These are phyloP conservation scores for Adansonia digitata DNA, from an alignment of 345 rosid species.

Conservation along the genomic window DNA sequence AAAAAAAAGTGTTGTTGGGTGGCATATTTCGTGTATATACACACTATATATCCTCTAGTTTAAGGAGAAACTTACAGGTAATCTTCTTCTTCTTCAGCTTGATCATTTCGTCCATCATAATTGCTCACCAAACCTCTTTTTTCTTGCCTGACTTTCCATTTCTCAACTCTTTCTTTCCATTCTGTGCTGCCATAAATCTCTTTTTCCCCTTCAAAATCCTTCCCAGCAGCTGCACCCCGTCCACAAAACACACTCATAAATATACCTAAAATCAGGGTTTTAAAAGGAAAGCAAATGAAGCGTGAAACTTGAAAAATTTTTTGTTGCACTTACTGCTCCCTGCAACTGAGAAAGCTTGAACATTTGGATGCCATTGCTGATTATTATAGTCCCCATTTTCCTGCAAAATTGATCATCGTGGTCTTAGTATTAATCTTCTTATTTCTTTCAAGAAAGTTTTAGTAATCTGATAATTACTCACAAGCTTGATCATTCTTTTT, in stretches of 20 bases:
- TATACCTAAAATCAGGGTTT: not conserved
- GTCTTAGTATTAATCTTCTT: too few species aligned
- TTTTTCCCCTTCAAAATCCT: constrained; percentile 75
- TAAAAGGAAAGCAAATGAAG: not conserved
- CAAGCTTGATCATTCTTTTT: too few species aligned
- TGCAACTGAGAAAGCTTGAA: constrained; percentile 57
- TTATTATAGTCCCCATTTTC: constrained; percentile 59
- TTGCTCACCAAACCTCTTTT: constrained; percentile 73
- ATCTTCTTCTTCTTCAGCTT: constrained; percentile 76
- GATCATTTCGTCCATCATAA: constrained; percentile 50
- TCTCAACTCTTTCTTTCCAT: constrained; percentile 92
- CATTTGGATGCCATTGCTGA: constrained; percentile 46
- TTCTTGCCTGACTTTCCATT: constrained; percentile 88
- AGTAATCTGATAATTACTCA: too few species aligned
- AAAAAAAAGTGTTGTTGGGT: not conserved
- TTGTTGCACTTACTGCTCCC: constrained; percentile 59
- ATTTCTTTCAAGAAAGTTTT: too few species aligned
- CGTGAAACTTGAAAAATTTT: too few species aligned
- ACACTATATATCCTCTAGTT: too few species aligned
- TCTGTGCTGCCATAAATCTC: constrained; percentile 63
- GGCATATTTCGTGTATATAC: too few species aligned
- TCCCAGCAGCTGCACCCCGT: constrained; percentile 42
- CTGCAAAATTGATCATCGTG: constrained; percentile 34
- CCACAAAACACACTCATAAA: not conserved
- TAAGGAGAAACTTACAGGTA: constrained; percentile 48